These are phyloP conservation scores for Naganishia onofrii DNA, from an alignment of 768 basidiomycete genomes.

Conservation along the genomic window DNA sequence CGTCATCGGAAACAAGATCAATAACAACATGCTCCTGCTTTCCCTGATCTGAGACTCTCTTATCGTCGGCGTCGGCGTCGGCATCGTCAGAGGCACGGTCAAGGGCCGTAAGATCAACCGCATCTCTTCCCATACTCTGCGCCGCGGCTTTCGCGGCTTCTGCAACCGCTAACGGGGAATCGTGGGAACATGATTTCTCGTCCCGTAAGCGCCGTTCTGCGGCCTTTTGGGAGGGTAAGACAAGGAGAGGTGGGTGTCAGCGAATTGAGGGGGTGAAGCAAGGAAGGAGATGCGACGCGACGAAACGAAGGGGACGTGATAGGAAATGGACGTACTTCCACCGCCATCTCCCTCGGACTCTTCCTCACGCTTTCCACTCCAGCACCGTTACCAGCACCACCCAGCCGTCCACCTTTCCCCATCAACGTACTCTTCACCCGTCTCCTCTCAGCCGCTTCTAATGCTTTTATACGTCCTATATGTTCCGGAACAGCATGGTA, in stretches of 20 bases:
- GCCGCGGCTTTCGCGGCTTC: conserved; percentile 66
- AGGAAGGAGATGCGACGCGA: too few relatives aligned
- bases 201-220: conserved; percentile 76
- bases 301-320: too few relatives aligned
- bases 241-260: background rate
- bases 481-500: conserved; percentile 67
- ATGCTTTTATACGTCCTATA: conserved; percentile 64
- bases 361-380: conserved; percentile 54
- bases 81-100: background rate
- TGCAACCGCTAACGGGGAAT: conserved; percentile 40
- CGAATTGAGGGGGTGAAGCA: background rate
- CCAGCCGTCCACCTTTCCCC: conserved; percentile 62
- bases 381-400: conserved; percentile 55
- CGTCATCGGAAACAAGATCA: conserved; percentile 42
- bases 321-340: conserved; percentile 58
- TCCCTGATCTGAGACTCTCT: background rate
- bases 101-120: conserved; percentile 45
- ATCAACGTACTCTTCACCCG: conserved; percentile 55
- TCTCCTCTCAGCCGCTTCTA: conserved; percentile 78
- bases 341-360: conserved; percentile 70
- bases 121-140: conserved; percentile 63
- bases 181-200: conserved; percentile 63
- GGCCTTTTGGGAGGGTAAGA: conserved; percentile 60
- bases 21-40: conserved; percentile 49
- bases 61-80: background rate